These are phyloP conservation scores for Scytalidium sp. DNA, from an alignment of 2,329 filamentous ascomycete species.

Conservation along the genomic window DNA sequence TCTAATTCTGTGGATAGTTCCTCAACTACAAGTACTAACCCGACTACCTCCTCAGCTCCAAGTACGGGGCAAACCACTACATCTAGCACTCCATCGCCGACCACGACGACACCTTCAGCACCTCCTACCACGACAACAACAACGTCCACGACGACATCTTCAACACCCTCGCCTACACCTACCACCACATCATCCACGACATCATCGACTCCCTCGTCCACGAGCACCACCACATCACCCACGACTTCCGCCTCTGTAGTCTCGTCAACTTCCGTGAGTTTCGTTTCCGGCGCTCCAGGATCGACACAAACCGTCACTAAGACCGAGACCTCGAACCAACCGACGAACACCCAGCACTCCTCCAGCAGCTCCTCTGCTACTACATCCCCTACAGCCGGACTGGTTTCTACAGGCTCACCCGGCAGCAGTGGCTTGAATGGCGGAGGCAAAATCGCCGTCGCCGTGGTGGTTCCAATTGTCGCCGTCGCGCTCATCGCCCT, in stretches of 20 bases:
- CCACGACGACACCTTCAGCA: constrained; percentile 11
- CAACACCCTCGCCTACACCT: constrained; percentile 19
- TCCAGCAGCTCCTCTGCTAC: constrained; percentile 21
- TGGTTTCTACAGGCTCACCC: constrained; percentile 6
- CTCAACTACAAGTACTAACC: constrained; percentile 5
- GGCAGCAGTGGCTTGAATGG: constrained; percentile 40
- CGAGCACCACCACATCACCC: constrained; percentile 9
- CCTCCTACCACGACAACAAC: constrained; percentile 22
- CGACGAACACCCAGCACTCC: constrained; percentile 5
- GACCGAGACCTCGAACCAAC: constrained; percentile 9
- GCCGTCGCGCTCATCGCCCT: constrained; percentile 79
- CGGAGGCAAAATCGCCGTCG: constrained; percentile 79
- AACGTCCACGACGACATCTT: constrained; percentile 15
- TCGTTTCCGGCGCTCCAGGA: not conserved
- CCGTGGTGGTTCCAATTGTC: constrained; percentile 89
- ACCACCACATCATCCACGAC: constrained; percentile 9
- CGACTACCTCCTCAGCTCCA: constrained; percentile 11
- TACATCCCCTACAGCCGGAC: constrained; percentile 16
- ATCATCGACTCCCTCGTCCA: constrained; percentile 6
- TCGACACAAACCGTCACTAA: not conserved
- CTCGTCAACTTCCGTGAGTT: not conserved
- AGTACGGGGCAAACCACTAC: constrained; percentile 3
- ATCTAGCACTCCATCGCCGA: constrained; percentile 1
- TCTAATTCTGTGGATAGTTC: constrained; percentile 7
- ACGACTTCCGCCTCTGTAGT: constrained; percentile 1